Evolutionary conservation across 345 rosid genomes (phyloP).

Genomic region (Salix purpurea): DNA sequence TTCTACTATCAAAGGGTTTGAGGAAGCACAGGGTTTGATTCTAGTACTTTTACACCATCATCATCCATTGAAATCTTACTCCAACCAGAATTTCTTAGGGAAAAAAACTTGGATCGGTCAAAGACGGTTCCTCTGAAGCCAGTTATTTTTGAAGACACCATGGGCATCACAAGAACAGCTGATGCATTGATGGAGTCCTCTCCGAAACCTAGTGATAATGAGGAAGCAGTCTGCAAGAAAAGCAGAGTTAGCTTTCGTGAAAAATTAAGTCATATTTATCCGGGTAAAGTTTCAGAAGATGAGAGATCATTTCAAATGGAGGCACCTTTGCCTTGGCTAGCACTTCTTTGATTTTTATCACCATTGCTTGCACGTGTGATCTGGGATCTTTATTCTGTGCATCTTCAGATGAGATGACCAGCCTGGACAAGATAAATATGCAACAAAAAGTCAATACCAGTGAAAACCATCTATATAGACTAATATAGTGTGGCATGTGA

Average conservation of each 20-base stretch:
- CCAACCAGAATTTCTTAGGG: conserved; percentile 68
- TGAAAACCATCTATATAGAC: background rate
- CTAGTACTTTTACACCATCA: conserved; percentile 41
- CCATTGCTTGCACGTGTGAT: conserved; percentile 53
- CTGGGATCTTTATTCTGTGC: conserved; percentile 58
- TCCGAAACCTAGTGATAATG: conserved; percentile 63
- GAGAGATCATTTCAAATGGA: background rate
- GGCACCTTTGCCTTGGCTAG: conserved; percentile 77
- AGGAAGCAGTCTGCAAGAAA: conserved; percentile 62
- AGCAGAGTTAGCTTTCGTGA: background rate
- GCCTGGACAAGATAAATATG: conserved; percentile 30
- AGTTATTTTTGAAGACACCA: conserved; percentile 89
- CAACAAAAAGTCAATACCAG: background rate
- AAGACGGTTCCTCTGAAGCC: conserved; percentile 73
- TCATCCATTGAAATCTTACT: conserved; percentile 52
- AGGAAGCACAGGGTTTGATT: conserved; percentile 34
- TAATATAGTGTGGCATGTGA: background rate
- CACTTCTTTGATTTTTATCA: conserved; percentile 46
- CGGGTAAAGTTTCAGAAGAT: background rate
- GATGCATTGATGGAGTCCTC: conserved; percentile 97
- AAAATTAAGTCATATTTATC: background rate
- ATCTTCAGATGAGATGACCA: conserved; percentile 48
- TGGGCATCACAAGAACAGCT: conserved; percentile 92
- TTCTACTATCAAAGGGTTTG: conserved; percentile 23
- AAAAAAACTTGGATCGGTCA: conserved; percentile 58